Percentiles rank a stretch among this genome's conserved stretches.
phyloP scores from a whole-genome alignment of 2,329 filamentous ascomycete genomes.

The Pseudovirgaria hyperparasitica region DNA sequence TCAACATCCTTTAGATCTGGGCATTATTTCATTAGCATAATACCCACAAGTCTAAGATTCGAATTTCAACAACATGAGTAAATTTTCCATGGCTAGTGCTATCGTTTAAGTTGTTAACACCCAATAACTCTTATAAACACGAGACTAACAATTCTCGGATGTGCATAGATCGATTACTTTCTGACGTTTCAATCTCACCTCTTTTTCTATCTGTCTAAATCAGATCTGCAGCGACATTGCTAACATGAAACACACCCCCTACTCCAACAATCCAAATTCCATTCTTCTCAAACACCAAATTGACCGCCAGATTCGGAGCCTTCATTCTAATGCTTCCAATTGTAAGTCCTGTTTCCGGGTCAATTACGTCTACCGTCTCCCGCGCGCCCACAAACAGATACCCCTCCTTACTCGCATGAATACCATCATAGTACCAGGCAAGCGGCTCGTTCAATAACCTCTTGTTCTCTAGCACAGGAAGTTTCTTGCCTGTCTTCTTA shows the following conservation, averaged over 20 bases:
- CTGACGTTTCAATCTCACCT: no score
- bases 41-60: no score
- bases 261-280: slow-evolving; percentile 7
- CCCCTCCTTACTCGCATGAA: slow-evolving; percentile 5
- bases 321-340: slow-evolving; percentile 7
- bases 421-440: slow-evolving; percentile 6
- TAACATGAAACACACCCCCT: slow-evolving; percentile 7
- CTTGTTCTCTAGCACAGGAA: slow-evolving; percentile 5
- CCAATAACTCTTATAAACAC: no score
- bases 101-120: no score
- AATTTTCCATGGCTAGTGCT: no score
- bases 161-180: no score
- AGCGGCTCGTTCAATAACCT: slow-evolving; percentile 8
- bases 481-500: background rate
- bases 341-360: slow-evolving; percentile 6
- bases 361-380: slow-evolving; percentile 8
- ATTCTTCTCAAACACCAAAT: slow-evolving; percentile 6
- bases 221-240: slow-evolving; percentile 3
- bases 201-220: no score
- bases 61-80: no score
- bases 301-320: slow-evolving; percentile 7
- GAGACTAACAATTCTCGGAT: no score
- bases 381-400: slow-evolving; percentile 7
- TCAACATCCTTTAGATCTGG: no score
- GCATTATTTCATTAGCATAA: no score